Base-by-base conservation (phyloP, 2,329 filamentous ascomycete genomes). In the Fusarium lyarnte region DNA sequence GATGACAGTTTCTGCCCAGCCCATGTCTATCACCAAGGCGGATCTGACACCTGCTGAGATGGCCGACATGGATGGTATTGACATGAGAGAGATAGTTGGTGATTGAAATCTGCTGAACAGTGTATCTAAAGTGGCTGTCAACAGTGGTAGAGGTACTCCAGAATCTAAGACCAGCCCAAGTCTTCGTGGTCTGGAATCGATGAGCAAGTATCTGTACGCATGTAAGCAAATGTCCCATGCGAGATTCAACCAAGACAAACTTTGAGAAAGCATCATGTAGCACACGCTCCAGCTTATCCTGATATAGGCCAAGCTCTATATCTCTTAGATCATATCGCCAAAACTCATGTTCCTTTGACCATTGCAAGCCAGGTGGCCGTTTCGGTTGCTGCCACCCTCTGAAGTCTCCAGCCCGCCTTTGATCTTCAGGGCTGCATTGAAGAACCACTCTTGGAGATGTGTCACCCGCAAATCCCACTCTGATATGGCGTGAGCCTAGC, bases 1-100 rank as follows among this genome's bases (percentile, higher is more conserved):
- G 27, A 97, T 89, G 1, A 92, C 88, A 0, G 95, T 97, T 81
- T 98, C 96, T 45, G 91, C 88, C 96, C 96, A 99, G 46, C 95
- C 96, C 67, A 99, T 87, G 78, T 99, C 94, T 41, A 99, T 86
- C 1, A 98, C 90, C 45, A 99, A 81, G 2, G 92, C 94, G n/a
- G 93, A 94, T 19, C 96, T 90, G 43, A 97, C 84, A 2, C 96
- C 96, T 10, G 95, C 94, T 12, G 92, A 92, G 6, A 95, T 88
- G 11, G 92, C 86, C 4, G 90, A 86, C 81, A 96, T 91, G 25
- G 94, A 88, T 1, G 95, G 90, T 1, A 90, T 88, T 2, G 94
- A 94, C 77, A 98, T 84, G 45, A 99, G 86, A 5, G 94, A 95
- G 71, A 98, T 88, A 27, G 89, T 91, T 1, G 95, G 93, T 21